A percentile compares a stretch with the other conserved stretches of the same genome.
These are phyloP conservation scores for Lepidium aucheri DNA, from an alignment of 345 rosid species.

Conservation along the genomic window DNA sequence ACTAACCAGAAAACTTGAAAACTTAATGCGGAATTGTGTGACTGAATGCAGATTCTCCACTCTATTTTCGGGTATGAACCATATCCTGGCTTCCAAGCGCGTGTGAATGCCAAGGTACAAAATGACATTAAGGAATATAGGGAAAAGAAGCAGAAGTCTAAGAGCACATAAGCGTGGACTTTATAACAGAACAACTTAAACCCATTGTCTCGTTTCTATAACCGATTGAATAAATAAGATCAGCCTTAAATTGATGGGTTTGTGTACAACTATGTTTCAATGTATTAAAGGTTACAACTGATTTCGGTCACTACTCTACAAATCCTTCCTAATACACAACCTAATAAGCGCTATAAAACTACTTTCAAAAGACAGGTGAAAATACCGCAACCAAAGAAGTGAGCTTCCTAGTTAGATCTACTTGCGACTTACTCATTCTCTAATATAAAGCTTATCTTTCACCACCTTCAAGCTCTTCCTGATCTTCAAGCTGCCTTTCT, in stretches of 20 bases:
- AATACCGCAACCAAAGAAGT: neutral
- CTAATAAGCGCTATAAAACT: conserved; percentile 8
- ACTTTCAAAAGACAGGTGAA: neutral
- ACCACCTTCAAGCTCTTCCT: conserved; percentile 77
- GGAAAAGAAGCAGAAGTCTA: conserved; percentile 37
- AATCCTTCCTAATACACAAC: conserved; percentile 15
- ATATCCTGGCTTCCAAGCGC: conserved; percentile 67
- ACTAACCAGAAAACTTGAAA: neutral
- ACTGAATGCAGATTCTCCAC: conserved; percentile 52
- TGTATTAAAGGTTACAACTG: neutral
- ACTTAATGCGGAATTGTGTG: neutral
- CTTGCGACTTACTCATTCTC: neutral
- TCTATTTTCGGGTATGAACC: conserved; percentile 59
- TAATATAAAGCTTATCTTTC: conserved; percentile 26
- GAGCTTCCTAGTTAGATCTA: conserved; percentile 21
- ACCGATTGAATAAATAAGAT: neutral
- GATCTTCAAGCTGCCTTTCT: conserved; percentile 76
- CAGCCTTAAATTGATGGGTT: neutral
- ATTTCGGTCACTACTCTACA: neutral
- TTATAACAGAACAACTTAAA: neutral
- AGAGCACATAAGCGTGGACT: conserved; percentile 18
- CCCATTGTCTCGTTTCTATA: neutral
- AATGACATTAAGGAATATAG: conserved; percentile 48
- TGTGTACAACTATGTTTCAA: neutral
- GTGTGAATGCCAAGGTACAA: conserved; percentile 49